These are phyloP conservation scores for Stentor coeruleus DNA, from an alignment of 73 alveolate genomes.

Conservation along the genomic window DNA sequence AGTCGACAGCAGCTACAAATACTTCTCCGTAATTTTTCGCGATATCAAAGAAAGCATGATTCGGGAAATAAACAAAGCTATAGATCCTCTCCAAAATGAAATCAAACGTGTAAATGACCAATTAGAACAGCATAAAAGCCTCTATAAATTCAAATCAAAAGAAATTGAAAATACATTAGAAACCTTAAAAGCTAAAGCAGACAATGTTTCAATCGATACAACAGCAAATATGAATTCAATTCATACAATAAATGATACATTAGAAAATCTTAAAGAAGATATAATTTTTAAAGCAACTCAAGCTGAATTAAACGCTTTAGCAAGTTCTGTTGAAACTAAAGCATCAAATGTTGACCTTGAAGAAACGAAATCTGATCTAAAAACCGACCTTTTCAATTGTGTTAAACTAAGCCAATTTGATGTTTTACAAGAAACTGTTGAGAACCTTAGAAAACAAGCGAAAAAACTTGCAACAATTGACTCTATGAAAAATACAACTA, in stretches of 20 bases:
- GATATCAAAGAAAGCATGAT: neutral
- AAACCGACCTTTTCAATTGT: neutral
- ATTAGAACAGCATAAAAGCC: neutral
- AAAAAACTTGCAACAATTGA: neutral
- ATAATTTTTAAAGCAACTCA: neutral
- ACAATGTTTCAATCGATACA: neutral
- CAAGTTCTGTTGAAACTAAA: neutral
- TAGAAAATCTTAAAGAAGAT: slow-evolving; percentile 9
- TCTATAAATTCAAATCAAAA: neutral
- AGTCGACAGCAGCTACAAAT: neutral
- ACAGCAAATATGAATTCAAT: neutral
- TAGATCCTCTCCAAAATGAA: neutral
- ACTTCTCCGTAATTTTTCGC: neutral
- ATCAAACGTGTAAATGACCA: neutral
- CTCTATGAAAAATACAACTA: neutral
- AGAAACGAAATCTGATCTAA: neutral
- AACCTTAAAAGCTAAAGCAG: neutral
- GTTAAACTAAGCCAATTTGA: neutral
- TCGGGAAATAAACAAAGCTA: neutral
- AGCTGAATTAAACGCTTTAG: neutral
- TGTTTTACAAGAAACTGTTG: neutral
- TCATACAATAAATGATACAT: neutral
- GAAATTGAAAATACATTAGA: neutral
- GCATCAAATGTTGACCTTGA: neutral
- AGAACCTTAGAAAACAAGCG: too few species aligned